Percentiles rank a stretch among this genome's conserved stretches.
These are phyloP conservation scores for Tilletia walkeri DNA, from an alignment of 1,284 basidiomycete species.

Conservation along the genomic window DNA sequence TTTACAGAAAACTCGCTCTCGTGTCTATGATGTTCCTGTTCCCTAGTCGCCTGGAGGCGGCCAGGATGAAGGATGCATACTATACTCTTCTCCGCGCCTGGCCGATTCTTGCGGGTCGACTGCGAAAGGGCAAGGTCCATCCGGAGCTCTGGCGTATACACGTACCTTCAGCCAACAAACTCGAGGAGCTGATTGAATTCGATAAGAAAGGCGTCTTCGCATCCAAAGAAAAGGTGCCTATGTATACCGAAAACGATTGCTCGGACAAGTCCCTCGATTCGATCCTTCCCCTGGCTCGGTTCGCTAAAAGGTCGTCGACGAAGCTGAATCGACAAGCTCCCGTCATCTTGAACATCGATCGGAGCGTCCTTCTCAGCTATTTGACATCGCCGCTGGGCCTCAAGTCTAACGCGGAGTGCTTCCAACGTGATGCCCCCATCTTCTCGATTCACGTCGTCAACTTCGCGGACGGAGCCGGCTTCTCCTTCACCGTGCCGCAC, in stretches of 20 bases:
- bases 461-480: not conserved
- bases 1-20: not conserved
- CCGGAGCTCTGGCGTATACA: constrained; percentile 2
- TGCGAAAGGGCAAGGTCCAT: not conserved
- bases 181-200: not conserved
- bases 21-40: not conserved
- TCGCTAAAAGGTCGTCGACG: not conserved
- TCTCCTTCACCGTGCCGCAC: constrained; percentile 1
- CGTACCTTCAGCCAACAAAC: not conserved
- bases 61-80: not conserved
- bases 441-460: constrained; percentile 1
- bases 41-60: not conserved
- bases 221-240: not conserved
- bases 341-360: not conserved
- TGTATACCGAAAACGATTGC: not conserved
- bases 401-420: not conserved
- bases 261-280: not conserved
- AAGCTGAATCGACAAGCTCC: not conserved
- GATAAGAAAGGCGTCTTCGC: not conserved
- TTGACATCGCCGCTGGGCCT: not conserved
- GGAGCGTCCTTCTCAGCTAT: not conserved
- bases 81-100: not conserved
- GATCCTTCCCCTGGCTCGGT: not conserved
- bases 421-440: not conserved
- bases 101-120: constrained; percentile 7